Evolutionary conservation across 495 filamentous ascomycete genomes (phyloP).

Genomic region (Aspergillus kassunensis): DNA sequence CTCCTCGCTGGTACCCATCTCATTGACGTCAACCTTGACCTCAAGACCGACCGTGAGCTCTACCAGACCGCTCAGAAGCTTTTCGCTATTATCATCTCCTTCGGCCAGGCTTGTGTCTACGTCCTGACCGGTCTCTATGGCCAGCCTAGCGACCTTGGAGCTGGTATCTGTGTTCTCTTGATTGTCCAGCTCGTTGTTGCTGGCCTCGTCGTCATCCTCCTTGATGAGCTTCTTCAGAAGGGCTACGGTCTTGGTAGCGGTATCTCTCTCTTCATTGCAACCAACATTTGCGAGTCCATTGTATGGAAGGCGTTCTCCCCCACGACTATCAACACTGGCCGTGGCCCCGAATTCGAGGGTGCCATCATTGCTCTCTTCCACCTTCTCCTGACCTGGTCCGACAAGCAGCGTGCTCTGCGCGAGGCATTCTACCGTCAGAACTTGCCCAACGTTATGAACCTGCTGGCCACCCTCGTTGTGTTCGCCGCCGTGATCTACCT

Average conservation of each 20-base stretch:
- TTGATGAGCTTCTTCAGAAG: slow-evolving; percentile 99
- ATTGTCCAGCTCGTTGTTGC: slow-evolving; percentile 96
- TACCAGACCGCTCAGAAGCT: slow-evolving; percentile 99
- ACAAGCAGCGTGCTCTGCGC: slow-evolving; percentile 94
- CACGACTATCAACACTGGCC: slow-evolving; percentile 98
- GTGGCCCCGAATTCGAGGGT: slow-evolving; percentile 98
- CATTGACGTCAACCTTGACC: slow-evolving; percentile 98
- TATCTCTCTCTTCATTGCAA: slow-evolving; percentile 99
- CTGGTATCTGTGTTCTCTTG: slow-evolving; percentile 94
- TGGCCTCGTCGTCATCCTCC: slow-evolving; percentile 96
- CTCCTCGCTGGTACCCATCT: slow-evolving; percentile 98
- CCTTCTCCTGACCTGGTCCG: slow-evolving; percentile 93
- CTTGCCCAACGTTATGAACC: slow-evolving; percentile 99
- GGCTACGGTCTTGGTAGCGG: slow-evolving; percentile 97
- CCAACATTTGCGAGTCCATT: slow-evolving; percentile 99
- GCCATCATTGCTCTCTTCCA: slow-evolving; percentile 99
- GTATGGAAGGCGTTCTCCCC: slow-evolving; percentile 99
- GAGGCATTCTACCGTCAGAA: slow-evolving; percentile 99
- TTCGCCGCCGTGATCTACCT: slow-evolving; percentile 99
- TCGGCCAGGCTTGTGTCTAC: slow-evolving; percentile 94
- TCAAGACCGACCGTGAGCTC: slow-evolving; percentile 98
- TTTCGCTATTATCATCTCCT: slow-evolving; percentile 95
- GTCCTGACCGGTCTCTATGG: slow-evolving; percentile 98
- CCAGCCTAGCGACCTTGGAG: slow-evolving; percentile 90
- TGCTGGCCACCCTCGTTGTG: slow-evolving; percentile 85